phyloP scores from a whole-genome alignment of 108 stramenopile species.

The Pseudonitzschia delicatissima region DNA sequence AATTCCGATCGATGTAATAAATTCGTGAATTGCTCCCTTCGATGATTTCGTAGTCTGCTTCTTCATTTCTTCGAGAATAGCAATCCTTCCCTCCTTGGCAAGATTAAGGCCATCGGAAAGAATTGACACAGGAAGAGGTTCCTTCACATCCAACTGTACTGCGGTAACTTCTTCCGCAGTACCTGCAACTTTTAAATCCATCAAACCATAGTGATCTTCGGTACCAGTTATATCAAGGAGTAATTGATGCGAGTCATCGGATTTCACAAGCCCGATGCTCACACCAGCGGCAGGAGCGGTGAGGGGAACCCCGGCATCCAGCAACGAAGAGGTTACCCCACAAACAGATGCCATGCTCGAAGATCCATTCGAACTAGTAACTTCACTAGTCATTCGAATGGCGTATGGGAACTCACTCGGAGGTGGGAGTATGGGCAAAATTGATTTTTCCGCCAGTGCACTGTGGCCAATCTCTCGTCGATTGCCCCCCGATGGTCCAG shows the following conservation, averaged over 20 bases:
- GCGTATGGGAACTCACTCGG: constrained; percentile 80
- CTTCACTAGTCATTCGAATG: constrained; percentile 80
- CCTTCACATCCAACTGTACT: constrained; percentile 74
- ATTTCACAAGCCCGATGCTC: constrained; percentile 68
- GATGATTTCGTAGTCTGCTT: constrained; percentile 22
- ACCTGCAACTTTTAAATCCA: constrained; percentile 96
- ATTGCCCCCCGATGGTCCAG: constrained; percentile 47
- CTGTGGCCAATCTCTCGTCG: constrained; percentile 65
- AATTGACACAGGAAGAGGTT: constrained; percentile 39
- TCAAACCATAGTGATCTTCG: constrained; percentile 81
- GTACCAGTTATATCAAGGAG: constrained; percentile 90
- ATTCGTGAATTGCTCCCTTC: constrained; percentile 7
- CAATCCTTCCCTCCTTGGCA: constrained; percentile 60
- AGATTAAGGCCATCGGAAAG: constrained; percentile 58
- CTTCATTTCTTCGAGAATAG: constrained; percentile 76
- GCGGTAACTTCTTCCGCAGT: constrained; percentile 79
- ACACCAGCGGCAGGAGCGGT: constrained; percentile 81
- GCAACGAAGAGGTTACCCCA: constrained; percentile 76
- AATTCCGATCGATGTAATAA: constrained; percentile 34
- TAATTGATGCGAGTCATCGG: constrained; percentile 33
- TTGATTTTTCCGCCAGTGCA: constrained; percentile 89
- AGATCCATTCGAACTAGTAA: constrained; percentile 61
- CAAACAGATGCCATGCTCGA: constrained; percentile 41
- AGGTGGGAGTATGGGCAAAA: constrained; percentile 76
- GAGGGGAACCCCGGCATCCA: constrained; percentile 92